Conservation (phyloP, 805 yeast species). For the Lipomyces yamadae region DNA sequence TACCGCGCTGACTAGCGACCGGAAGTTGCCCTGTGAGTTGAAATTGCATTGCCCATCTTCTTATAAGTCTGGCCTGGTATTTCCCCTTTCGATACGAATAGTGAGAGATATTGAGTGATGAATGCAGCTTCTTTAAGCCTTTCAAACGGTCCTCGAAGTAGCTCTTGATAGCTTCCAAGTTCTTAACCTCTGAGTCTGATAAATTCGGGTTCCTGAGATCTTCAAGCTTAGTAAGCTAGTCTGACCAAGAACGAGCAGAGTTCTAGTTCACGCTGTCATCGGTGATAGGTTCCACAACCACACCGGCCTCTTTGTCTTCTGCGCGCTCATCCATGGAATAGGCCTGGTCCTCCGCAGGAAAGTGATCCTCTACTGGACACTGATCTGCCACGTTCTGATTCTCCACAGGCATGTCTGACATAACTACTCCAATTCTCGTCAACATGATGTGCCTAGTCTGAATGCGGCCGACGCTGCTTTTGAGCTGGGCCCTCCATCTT, state of each 20-base stretch:
- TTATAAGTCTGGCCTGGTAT: background rate
- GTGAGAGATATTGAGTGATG: background rate
- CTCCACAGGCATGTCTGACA: background rate
- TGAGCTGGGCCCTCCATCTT: background rate
- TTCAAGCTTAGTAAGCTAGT: background rate
- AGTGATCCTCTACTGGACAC: no score
- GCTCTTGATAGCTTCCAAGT: background rate
- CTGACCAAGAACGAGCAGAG: background rate
- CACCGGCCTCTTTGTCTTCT: background rate
- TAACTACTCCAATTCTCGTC: background rate
- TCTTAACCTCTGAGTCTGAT: conserved; percentile 1
- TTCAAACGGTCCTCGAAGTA: background rate
- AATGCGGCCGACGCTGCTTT: background rate
- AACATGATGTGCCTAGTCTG: background rate
- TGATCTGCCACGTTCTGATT: no score
- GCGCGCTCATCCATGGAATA: background rate
- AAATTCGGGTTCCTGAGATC: background rate
- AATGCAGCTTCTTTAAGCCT: background rate
- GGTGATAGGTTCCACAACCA: background rate
- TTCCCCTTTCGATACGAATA: background rate
- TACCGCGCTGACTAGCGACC: conserved; percentile 1
- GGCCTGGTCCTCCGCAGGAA: background rate
- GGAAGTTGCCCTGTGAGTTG: conserved; percentile 1
- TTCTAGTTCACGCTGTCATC: background rate
- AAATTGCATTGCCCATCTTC: background rate